phyloP scores from a whole-genome alignment of 495 filamentous ascomycete species.

The Xylaria sp. region DNA sequence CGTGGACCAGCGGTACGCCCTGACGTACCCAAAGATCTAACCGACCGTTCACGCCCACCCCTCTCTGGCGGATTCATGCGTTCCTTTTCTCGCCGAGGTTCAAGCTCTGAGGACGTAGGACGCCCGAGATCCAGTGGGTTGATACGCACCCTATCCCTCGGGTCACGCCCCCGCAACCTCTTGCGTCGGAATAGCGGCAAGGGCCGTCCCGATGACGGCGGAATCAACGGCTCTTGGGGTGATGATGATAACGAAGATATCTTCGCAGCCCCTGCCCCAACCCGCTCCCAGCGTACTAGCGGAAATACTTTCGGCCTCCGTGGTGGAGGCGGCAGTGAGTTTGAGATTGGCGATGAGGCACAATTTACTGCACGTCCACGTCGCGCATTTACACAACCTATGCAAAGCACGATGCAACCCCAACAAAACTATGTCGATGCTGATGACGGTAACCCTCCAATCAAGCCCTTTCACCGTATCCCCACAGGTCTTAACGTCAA shows the following conservation, averaged over 20 bases:
- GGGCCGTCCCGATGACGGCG: constrained; percentile 51
- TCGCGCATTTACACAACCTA: constrained; percentile 35
- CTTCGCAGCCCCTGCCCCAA: constrained; percentile 36
- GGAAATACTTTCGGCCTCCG: constrained; percentile 39
- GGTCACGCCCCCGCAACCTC: constrained; percentile 53
- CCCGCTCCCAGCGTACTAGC: constrained; percentile 1
- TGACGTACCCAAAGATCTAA: constrained; percentile 31
- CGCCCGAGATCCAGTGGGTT: constrained; percentile 45
- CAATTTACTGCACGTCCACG: constrained; percentile 49
- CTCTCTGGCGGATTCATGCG: constrained; percentile 43
- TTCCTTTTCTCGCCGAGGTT: constrained; percentile 49
- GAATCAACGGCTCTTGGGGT: constrained; percentile 60
- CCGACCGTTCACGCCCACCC: constrained; percentile 43
- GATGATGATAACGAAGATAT: constrained; percentile 49
- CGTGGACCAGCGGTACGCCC: constrained; percentile 32
- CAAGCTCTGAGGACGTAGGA: constrained; percentile 31
- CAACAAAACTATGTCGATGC: constrained; percentile 9
- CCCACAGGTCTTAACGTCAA: constrained; percentile 73
- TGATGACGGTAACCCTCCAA: constrained; percentile 20
- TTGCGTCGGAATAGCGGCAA: constrained; percentile 61
- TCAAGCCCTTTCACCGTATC: constrained; percentile 69
- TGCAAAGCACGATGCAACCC: constrained; percentile 33
- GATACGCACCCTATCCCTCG: constrained; percentile 69
- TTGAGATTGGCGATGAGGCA: constrained; percentile 51
- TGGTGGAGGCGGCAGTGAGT: constrained; percentile 46